Evolutionary conservation across 768 basidiomycete species (phyloP).

Genomic region (Lactifluus pinguis): DNA sequence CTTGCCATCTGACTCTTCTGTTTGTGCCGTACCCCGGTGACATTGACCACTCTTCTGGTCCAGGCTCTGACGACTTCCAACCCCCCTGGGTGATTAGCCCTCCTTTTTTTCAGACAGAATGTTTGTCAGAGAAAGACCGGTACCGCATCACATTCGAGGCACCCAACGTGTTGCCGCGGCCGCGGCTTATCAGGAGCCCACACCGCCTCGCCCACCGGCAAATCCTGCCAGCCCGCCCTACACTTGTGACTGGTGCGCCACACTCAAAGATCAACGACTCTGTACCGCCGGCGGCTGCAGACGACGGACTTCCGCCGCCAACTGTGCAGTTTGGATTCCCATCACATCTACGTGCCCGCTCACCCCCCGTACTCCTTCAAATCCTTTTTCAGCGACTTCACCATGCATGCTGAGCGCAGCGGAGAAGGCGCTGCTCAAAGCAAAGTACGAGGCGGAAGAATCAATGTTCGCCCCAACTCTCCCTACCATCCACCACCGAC

Average conservation of each 20-base stretch:
- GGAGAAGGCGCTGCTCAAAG: constrained; percentile 64
- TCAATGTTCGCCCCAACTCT: too few relatives aligned
- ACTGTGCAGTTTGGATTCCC: constrained; percentile 19
- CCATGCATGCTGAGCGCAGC: constrained; percentile 49
- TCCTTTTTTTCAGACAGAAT: constrained; percentile 12
- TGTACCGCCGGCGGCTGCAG: constrained; percentile 27
- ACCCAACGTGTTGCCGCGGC: constrained; percentile 46
- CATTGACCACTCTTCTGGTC: background rate
- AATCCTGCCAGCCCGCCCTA: constrained; percentile 6
- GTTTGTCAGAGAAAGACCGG: constrained; percentile 56
- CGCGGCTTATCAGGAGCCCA: constrained; percentile 19
- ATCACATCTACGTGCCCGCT: constrained; percentile 24
- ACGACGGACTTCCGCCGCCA: constrained; percentile 20
- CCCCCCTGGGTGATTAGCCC: constrained; percentile 19
- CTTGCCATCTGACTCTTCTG: background rate
- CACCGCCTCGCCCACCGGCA: constrained; percentile 1
- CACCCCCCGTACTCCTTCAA: constrained; percentile 27
- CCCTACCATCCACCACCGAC: constrained; percentile 9
- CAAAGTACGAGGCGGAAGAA: constrained; percentile 55
- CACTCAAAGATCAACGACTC: constrained; percentile 22
- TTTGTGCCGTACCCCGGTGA: background rate
- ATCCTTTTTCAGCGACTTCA: constrained; percentile 19
- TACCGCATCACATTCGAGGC: constrained; percentile 55
- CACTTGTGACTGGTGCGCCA: background rate
- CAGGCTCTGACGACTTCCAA: constrained; percentile 12